A percentile compares a stretch with the other conserved stretches of the same genome.
Evolutionary conservation across 371 early-diverging fungal genomes (phyloP).

Genomic region (Mucor lusitanicus): DNA sequence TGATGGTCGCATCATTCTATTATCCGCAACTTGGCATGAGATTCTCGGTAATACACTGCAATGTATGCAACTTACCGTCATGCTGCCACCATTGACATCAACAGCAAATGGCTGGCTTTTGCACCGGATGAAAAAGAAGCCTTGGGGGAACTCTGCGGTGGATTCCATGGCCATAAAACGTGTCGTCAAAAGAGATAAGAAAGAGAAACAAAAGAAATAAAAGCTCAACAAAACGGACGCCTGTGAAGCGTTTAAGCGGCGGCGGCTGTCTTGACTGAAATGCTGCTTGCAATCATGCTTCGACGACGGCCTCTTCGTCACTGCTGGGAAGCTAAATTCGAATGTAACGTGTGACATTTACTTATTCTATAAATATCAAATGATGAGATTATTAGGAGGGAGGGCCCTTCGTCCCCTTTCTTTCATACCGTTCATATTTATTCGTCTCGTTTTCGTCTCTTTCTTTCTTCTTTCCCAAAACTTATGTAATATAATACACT

Average conservation of each 20-base stretch:
- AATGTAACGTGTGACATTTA: background rate
- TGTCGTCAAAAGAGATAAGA: background rate
- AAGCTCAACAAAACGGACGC: background rate
- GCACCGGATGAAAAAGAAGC: conserved; percentile 50
- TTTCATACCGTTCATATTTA: background rate
- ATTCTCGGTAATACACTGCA: background rate
- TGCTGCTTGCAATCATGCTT: background rate
- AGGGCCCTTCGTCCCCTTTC: background rate
- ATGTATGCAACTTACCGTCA: conserved; percentile 31
- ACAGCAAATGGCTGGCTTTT: conserved; percentile 31
- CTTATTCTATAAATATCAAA: background rate
- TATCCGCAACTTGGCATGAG: conserved; percentile 5
- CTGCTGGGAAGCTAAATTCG: background rate
- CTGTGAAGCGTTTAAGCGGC: conserved; percentile 1
- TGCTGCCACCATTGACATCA: conserved; percentile 42
- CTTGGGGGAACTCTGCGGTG: conserved; percentile 34
- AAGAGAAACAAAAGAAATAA: background rate
- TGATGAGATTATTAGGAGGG: background rate
- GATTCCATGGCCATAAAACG: conserved; percentile 13
- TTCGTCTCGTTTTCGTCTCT: background rate
- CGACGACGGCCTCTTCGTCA: background rate
- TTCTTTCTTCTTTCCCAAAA: background rate
- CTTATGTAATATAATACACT: conserved; percentile 1
- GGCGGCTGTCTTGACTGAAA: background rate
- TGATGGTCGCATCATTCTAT: conserved; percentile 48